phyloP scores from a whole-genome alignment of 2,329 filamentous ascomycete genomes.

The Zymoseptoria ardabiliae region DNA sequence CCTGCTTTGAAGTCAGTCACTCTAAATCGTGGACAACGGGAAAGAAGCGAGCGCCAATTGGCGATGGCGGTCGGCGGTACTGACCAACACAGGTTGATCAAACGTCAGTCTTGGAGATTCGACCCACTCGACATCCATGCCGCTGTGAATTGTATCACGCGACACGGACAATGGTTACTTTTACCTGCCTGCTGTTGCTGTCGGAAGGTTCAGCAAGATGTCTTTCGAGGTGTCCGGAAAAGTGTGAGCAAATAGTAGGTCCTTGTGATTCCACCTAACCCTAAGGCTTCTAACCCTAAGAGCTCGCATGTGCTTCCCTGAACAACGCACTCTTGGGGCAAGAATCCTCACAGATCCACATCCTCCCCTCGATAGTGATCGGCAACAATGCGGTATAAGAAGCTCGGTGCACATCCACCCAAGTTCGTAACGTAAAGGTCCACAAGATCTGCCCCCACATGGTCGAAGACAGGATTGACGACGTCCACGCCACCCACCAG shows the following conservation, averaged over 20 bases:
- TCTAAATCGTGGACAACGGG: constrained; percentile 12
- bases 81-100: neutral
- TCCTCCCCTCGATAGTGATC: constrained; percentile 72
- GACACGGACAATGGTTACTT: too few species aligned
- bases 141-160: constrained; percentile 34
- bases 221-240: too few species aligned
- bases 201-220: too few species aligned
- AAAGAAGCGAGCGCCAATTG: constrained; percentile 33
- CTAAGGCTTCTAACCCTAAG: too few species aligned
- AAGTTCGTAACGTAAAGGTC: constrained; percentile 82
- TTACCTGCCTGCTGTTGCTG: too few species aligned
- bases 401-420: constrained; percentile 63
- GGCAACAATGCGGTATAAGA: constrained; percentile 64
- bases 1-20: neutral
- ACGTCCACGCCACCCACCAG: constrained; percentile 73
- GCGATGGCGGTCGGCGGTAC: constrained; percentile 28
- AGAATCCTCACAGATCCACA: constrained; percentile 42
- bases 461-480: constrained; percentile 73
- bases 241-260: too few species aligned
- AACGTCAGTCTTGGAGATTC: neutral
- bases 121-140: constrained; percentile 33
- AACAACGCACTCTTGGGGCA: too few species aligned
- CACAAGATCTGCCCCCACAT: constrained; percentile 67
- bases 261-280: too few species aligned
- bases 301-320: too few species aligned